These are phyloP conservation scores for Cyberlindnera japonica DNA, from an alignment of 805 yeast species.

Conservation along the genomic window DNA sequence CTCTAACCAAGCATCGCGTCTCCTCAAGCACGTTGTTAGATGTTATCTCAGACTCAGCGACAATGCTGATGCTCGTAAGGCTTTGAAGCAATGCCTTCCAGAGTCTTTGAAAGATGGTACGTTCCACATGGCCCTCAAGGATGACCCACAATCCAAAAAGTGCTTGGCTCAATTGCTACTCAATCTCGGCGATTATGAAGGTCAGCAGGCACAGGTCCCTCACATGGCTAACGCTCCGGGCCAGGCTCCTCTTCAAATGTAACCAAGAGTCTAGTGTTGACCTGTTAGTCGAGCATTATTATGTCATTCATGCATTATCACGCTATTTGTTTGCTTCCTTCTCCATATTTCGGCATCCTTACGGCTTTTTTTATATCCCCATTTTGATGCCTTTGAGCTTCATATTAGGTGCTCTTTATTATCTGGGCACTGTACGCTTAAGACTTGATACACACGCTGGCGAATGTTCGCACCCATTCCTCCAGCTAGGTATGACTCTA, in stretches of 20 bases:
- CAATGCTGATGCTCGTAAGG: conserved; percentile 84
- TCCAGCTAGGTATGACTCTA: conserved; percentile 12
- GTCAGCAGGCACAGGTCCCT: conserved; percentile 18
- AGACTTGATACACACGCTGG: neutral
- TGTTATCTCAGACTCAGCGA: conserved; percentile 90
- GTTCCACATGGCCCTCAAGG: conserved; percentile 71
- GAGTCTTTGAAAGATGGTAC: conserved; percentile 86
- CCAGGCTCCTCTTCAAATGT: conserved; percentile 5
- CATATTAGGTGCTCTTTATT: neutral
- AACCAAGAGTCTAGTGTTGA: neutral
- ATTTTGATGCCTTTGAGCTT: neutral
- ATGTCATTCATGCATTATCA: neutral
- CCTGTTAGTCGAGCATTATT: neutral
- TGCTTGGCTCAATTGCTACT: conserved; percentile 80
- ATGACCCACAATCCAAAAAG: conserved; percentile 83
- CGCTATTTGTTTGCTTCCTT: neutral
- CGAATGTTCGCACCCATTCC: neutral
- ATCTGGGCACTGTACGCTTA: neutral
- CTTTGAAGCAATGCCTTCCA: conserved; percentile 78
- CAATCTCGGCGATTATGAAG: conserved; percentile 48
- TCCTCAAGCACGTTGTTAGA: conserved; percentile 88
- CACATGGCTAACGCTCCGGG: conserved; percentile 5
- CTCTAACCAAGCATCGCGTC: conserved; percentile 71
- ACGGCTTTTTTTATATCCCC: neutral
- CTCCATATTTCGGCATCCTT: neutral